Evolutionary conservation across 2,329 filamentous ascomycete genomes (phyloP).

Genomic region (Cercospora canescens): DNA sequence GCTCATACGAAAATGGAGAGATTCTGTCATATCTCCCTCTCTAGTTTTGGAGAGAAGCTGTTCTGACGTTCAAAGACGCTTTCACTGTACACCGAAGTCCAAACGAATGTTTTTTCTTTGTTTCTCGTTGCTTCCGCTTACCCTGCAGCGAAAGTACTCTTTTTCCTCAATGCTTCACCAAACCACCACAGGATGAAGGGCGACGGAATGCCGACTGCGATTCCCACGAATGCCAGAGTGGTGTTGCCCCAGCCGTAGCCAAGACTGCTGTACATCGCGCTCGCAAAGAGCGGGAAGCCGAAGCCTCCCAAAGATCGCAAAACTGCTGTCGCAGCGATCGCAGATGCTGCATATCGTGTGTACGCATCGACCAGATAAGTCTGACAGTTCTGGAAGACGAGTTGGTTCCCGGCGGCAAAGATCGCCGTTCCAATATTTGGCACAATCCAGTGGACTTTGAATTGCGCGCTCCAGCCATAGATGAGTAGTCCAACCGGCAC

Average conservation of each 20-base stretch:
- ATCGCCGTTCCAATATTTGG: conserved; percentile 60
- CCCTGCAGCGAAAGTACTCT: conserved; percentile 38
- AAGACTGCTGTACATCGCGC: conserved; percentile 49
- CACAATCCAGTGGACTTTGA: conserved; percentile 58
- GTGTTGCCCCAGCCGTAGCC: conserved; percentile 55
- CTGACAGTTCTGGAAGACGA: conserved; percentile 59
- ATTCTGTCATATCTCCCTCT: background rate
- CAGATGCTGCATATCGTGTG: conserved; percentile 49
- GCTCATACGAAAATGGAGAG: background rate
- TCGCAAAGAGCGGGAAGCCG: conserved; percentile 61
- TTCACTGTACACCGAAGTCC: background rate
- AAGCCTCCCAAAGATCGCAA: conserved; percentile 58
- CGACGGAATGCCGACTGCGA: conserved; percentile 53
- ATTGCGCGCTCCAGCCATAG: conserved; percentile 60
- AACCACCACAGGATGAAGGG: conserved; percentile 49
- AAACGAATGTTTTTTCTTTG: background rate
- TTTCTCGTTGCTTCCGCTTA: conserved; percentile 9
- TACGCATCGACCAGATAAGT: conserved; percentile 63
- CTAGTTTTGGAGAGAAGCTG: background rate
- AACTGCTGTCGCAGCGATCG: conserved; percentile 57
- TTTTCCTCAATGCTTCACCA: conserved; percentile 39
- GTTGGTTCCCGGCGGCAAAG: conserved; percentile 57
- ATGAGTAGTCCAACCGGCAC: conserved; percentile 58
- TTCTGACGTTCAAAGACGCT: background rate
- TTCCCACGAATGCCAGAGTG: conserved; percentile 56